Evolutionary conservation across 1,284 basidiomycete species (phyloP), one percentile per base, ranked within the genome.

Genomic region (Abortiporus biennis): DNA sequence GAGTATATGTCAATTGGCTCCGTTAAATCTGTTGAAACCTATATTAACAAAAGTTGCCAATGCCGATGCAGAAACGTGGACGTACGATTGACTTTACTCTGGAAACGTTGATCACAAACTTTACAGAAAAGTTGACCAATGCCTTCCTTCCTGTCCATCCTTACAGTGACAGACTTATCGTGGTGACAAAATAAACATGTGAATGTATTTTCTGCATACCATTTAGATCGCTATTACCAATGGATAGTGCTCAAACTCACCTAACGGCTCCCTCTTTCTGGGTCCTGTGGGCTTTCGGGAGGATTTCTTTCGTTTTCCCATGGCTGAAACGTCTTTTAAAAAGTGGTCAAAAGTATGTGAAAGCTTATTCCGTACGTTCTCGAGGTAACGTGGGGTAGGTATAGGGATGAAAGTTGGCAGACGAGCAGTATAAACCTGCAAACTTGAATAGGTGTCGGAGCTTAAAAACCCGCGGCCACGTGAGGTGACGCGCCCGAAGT

Each of bases 161-260:
- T 78, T 42, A 92, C 89, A 9, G 81, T 86, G 42, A 93, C 89
- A 16, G 90, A 86, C 56, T 86, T 88, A 57, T 92, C 86, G 60
- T 93, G 90, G 65, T 92, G 83, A 64, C 90, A 93, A 63, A 92
- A 93, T n/a, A 93, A 68, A 61, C 85, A 89, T 22, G 85, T 86
- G 58, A 89, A 89, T 34, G 78, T 70, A 5, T 80, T 83, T 49
- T 88, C 86, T 89, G 59, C 34, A 42, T 40, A 29, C 46, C 13
- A 48, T n/a, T 40, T 44, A 39, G 24, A 29, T 31, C 35, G n/a
- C n/a, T 12, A 32, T 27, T 36, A 38, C 31, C 13, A 36, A 24
- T 36, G n/a, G 2, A 21, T 32, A 25, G 17, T 22, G 21, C 35
- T 9, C 15, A 11, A 6, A 38, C 25, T 56, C 72, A 87, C 86